Evolutionary conservation across 1,284 basidiomycete species (phyloP).

Genomic region (Ceratobasidium sp.): DNA sequence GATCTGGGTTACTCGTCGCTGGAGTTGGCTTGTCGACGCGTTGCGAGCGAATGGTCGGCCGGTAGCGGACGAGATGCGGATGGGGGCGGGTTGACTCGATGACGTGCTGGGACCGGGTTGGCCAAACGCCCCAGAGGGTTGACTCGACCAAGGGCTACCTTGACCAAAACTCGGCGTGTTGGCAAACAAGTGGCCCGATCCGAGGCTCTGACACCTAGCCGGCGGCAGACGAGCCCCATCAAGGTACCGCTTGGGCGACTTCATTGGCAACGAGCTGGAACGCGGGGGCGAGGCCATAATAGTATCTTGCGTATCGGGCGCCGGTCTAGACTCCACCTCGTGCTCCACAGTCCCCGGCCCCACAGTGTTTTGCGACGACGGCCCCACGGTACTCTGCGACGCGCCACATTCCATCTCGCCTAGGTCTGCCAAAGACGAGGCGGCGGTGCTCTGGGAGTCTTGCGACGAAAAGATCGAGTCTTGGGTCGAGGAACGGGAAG

Average conservation of each 20-base stretch:
- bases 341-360: background rate
- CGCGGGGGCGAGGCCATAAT: background rate
- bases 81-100: background rate
- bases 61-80: background rate
- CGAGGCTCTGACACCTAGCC: background rate
- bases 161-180: background rate
- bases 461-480: slow-evolving; percentile 32
- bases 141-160: background rate
- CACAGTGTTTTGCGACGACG: background rate
- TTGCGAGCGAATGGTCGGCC: background rate
- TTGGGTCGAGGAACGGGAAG: slow-evolving; percentile 23
- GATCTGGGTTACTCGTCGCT: background rate
- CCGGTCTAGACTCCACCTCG: background rate
- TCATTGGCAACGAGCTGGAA: background rate
- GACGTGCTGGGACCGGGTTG: background rate
- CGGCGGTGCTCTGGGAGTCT: background rate
- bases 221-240: background rate
- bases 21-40: background rate
- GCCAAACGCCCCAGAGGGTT: too few species aligned
- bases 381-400: background rate
- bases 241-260: background rate
- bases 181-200: background rate
- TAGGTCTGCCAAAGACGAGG: background rate
- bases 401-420: background rate
- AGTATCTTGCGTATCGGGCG: background rate